Evolutionary conservation across 2,329 filamentous ascomycete genomes (phyloP), one percentile per base, ranked within the genome.

Genomic region (Rhynchosporium secalis): DNA sequence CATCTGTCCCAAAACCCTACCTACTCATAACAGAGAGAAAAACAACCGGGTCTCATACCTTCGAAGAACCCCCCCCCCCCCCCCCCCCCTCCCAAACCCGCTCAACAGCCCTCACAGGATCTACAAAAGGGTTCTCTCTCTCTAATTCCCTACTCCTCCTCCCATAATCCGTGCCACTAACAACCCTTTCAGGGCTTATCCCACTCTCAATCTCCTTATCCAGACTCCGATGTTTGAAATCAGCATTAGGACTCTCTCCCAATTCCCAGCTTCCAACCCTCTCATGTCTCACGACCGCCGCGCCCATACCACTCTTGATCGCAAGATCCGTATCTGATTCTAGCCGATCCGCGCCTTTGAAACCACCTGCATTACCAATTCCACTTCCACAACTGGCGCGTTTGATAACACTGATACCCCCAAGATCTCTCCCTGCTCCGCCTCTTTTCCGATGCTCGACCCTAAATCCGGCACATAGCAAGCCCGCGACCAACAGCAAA

Each of bases 231-330:
- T 62, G 59, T 20, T 56, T 60, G 28, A 41, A 38, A 9, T 48
- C 54, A 3, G 33, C 54, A 4, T 10, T 60, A 4, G 65, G 60
- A 47, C 61, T 63, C 20, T 72, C 65, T 26, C 62, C 65, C 68
- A 75, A 51, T 54, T 75, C 73, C 73, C 73, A 75, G 46, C 70
- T 73, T 5, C 73, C 72, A 3, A 73, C 68, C 45, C 72, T 63
- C 64, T 74, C 73, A 60, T 73, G 72, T 26, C 67, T 54, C 1
- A 69, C 58, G 0, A 69, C 60, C 8, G 28, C 67, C 15, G 67
- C 70, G 7, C 67, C 70, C 15, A 67, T 67, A 6, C 64, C 66
- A 6, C 60, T 62, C 41, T 70, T 70, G 60, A 74, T 72, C 26
- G 48, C 29, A 13, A 75, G 49, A 62, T 75, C 73, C 10, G 68